Base-by-base conservation (phyloP, 2,329 filamentous ascomycete species). In the Penicillium brevicompactum region DNA sequence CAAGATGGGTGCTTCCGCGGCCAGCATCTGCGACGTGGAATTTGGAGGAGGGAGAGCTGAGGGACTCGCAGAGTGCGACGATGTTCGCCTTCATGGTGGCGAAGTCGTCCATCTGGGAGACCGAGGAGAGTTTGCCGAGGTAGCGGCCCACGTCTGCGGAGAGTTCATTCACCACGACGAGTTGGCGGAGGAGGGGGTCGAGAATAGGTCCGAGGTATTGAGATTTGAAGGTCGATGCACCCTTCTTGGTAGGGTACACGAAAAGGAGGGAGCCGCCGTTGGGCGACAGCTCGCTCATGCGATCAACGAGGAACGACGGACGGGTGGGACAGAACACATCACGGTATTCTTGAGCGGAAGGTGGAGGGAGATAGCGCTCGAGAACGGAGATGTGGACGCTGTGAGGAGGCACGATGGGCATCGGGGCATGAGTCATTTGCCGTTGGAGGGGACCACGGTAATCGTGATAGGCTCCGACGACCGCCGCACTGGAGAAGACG, bases 341-440 rank as follows among this genome's bases (percentile, higher is more conserved):
- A 31, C 75, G 70, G 56, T 85, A 85, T 65, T 88, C 85, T 61
- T 83, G 78, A 1, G 74, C 66, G 21, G 80, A 84, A 0, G 83
- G 80, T 2, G 85, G 85, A 16, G 85, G 85, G n/a, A 88, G 84
- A 67, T 86, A 87, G 37, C 85, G 81, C 70, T 88, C 85, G 4
- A 87, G 77, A 11, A 87, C 76, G 2, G 84, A 83, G 40, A 87
- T 74, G 51, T 87, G 79, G 57, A 87, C 82, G 47, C 81, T 84
- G 16, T 78, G 79, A 0, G 84, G 85, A 5, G 84, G 81, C 1
- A 86, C 84, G 42, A 86, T 79, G 2, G 84, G 83, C 52, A 79
- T 75, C 10, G 83, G 83, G 11, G 79, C 81, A 42, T 80, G 76
- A n/a, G 71, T 59, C 40, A 68, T 50, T n/a, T 68, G 67, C 13